A percentile compares a stretch with the other conserved stretches of the same genome.
phyloP scores from a whole-genome alignment of 345 rosid species.

The Euclidium syriacum region DNA sequence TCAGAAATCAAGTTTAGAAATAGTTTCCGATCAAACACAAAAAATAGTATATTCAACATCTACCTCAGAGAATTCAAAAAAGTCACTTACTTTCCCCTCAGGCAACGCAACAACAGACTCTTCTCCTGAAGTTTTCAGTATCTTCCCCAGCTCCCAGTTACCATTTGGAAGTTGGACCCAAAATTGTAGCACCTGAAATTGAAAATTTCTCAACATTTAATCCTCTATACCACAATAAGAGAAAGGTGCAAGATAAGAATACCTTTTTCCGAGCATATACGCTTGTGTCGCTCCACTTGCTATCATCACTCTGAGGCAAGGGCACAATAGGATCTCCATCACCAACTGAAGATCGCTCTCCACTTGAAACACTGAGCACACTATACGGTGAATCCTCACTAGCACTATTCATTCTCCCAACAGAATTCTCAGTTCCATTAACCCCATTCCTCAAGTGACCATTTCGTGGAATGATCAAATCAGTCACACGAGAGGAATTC shows the following conservation, averaged over 20 bases:
- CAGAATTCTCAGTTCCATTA: constrained; percentile 30
- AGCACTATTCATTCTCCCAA: constrained; percentile 19
- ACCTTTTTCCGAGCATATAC: constrained; percentile 75
- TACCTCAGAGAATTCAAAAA: not conserved
- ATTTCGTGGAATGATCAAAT: constrained; percentile 37
- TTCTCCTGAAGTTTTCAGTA: constrained; percentile 63
- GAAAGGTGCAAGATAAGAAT: not conserved
- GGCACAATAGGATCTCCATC: constrained; percentile 45
- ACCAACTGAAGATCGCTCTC: constrained; percentile 41
- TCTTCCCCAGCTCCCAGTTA: constrained; percentile 67
- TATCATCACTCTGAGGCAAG: constrained; percentile 43
- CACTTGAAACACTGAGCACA: constrained; percentile 35
- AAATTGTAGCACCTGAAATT: constrained; percentile 52
- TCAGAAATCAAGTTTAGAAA: constrained; percentile 2
- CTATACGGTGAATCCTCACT: constrained; percentile 80
- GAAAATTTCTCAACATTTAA: not conserved
- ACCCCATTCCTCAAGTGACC: constrained; percentile 33
- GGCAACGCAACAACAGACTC: constrained; percentile 54
- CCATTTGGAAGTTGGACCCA: constrained; percentile 66
- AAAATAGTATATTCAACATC: constrained; percentile 5
- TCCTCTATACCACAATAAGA: not conserved
- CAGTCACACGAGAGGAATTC: constrained; percentile 24
- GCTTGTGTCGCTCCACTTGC: constrained; percentile 70
- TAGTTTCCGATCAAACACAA: not conserved
- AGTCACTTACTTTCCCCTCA: constrained; percentile 59